These are phyloP conservation scores for Elongisporangium prolatum DNA, from an alignment of 352 stramenopile species.

Conservation along the genomic window DNA sequence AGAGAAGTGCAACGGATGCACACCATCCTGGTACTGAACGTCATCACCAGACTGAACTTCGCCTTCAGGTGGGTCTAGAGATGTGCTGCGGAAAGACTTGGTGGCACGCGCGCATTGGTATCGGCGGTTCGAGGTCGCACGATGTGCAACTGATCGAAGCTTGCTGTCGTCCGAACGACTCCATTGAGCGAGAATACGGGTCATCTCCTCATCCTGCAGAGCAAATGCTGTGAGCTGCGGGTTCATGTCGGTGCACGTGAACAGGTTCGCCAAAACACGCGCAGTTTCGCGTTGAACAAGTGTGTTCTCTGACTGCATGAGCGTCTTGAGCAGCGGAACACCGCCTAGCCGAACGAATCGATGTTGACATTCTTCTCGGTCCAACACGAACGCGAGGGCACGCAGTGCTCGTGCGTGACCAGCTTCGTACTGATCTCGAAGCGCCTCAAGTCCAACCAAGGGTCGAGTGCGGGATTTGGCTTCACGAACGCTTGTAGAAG, in stretches of 20 bases:
- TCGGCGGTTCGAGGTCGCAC: conserved; percentile 44
- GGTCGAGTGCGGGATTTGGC: conserved; percentile 55
- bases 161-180: conserved; percentile 35
- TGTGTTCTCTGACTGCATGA: conserved; percentile 34
- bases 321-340: conserved; percentile 44
- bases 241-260: conserved; percentile 47
- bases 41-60: conserved; percentile 7
- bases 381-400: conserved; percentile 56
- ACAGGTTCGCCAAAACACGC: conserved; percentile 63
- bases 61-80: background rate
- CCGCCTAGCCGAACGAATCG: conserved; percentile 48
- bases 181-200: conserved; percentile 35
- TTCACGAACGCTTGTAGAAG: conserved; percentile 55
- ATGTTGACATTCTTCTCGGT: conserved; percentile 47
- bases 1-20: conserved; percentile 64
- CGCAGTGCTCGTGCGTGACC: conserved; percentile 56
- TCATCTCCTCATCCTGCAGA: conserved; percentile 30
- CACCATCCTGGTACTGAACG: conserved; percentile 64
- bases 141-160: conserved; percentile 50
- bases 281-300: conserved; percentile 54
- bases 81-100: conserved; percentile 1
- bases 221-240: conserved; percentile 27
- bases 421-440: conserved; percentile 25
- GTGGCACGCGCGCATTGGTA: conserved; percentile 29
- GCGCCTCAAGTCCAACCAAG: conserved; percentile 25